Base-by-base conservation (phyloP, 441 rosid genomes). In the Arabidopsis lyrata region DNA sequence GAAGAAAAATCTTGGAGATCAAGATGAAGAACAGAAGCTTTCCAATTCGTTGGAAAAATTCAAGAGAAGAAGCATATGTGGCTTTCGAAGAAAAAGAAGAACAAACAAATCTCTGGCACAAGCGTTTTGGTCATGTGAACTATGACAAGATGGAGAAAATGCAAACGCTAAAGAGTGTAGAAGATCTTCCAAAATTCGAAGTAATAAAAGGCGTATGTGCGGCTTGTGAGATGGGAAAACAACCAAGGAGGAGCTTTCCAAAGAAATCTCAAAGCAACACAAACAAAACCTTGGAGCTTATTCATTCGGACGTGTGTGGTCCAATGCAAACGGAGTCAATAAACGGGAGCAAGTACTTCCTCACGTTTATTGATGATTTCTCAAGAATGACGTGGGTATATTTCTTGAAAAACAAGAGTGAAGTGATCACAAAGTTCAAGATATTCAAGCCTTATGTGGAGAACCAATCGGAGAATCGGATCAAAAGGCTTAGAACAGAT, bases 191-290 rank as follows among this genome's bases (percentile, higher is more conserved):
- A 2, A 6, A 45, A 0, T 45, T 45, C 15, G 11, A 45, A 15
- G 22, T 45, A 15, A n/a, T n/a, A n/a, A n/a, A 45, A 15, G 4
- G 11, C 15, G 22, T 45, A 6, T 45, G 50, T 15, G 4, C 6
- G 20, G 6, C 50, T 45, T 45, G 4, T 45, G 22, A 15, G 50
- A 45, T 6, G 1, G 50, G 50, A 45, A 45, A 45, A 15, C 49
- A 45, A 45, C 18, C 52, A 48, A 48, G 52, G 52, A 48, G 12
- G 52, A 48, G 24, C 3, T 48, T 48, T 47, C 52, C 52, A 47
- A 47, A 48, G 5, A 16, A 48, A n/a, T n/a, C n/a, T n/a, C n/a
- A n/a, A n/a, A 48, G 24, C 24, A 48, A 48, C 8, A 48, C 52
- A 18, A 48, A 5, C 6, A 8, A 18, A 0, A 11, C 18, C 16